Percentiles rank a stretch among this genome's conserved stretches.
Conservation (phyloP, 768 basidiomycete species). For the Mycena albidolilacea region DNA sequence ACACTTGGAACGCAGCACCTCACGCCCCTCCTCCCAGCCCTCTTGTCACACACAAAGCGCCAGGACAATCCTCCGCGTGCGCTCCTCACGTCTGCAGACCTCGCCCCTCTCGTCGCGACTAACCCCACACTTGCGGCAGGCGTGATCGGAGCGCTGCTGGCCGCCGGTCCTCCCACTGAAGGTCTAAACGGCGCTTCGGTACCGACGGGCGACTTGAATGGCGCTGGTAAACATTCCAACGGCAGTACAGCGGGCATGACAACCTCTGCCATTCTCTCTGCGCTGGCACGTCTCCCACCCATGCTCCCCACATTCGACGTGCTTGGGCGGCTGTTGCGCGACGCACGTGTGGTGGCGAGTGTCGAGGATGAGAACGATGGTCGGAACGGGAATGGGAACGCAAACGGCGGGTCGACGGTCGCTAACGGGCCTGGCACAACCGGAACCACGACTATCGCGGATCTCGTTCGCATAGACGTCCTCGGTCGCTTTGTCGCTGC, state of each 20-base stretch:
- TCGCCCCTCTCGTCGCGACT: constrained; percentile 74
- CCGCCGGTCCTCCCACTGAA: background rate
- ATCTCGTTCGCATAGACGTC: constrained; percentile 74
- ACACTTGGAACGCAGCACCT: constrained; percentile 58
- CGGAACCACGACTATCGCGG: constrained; percentile 71
- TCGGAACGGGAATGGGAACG: background rate
- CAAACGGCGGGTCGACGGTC: background rate
- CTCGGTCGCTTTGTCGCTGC: constrained; percentile 82
- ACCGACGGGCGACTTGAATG: background rate
- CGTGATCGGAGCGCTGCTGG: constrained; percentile 60
- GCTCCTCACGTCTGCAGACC: constrained; percentile 75
- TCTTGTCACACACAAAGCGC: constrained; percentile 37
- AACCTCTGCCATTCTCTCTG: constrained; percentile 7
- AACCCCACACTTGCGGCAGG: constrained; percentile 78
- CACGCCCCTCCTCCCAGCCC: constrained; percentile 63
- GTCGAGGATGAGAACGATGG: background rate
- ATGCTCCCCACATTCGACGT: constrained; percentile 83
- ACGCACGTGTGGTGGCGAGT: constrained; percentile 43
- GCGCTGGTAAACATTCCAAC: background rate
- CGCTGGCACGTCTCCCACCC: constrained; percentile 77
- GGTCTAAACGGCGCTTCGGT: background rate
- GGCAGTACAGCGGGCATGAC: background rate
- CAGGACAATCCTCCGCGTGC: constrained; percentile 18
- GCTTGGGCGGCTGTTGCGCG: constrained; percentile 76
- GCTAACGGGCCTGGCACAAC: constrained; percentile 10